Percentiles rank a stretch among this genome's conserved stretches.
Evolutionary conservation across 1,284 basidiomycete species (phyloP).

Genomic region (Malassezia sp.): DNA sequence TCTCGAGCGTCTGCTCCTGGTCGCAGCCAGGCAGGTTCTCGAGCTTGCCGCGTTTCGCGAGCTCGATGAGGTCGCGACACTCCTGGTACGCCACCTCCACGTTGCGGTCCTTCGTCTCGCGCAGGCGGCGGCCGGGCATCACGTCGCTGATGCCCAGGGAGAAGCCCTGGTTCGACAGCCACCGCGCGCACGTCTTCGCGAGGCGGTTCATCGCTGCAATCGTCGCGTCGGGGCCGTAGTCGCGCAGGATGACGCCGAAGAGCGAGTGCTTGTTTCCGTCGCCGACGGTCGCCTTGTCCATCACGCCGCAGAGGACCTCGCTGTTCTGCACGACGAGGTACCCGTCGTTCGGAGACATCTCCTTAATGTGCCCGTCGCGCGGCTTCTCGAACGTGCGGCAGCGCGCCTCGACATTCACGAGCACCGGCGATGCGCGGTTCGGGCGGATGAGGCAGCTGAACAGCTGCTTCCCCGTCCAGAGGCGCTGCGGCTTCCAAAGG

Average conservation of each 20-base stretch:
- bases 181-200: slow-evolving; percentile 89
- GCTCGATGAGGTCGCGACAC: slow-evolving; percentile 73
- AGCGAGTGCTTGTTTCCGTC: slow-evolving; percentile 99
- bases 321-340: slow-evolving; percentile 96
- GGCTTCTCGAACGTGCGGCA: slow-evolving; percentile 88
- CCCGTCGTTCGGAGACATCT: slow-evolving; percentile 92
- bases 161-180: slow-evolving; percentile 92
- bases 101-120: slow-evolving; percentile 68
- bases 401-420: slow-evolving; percentile 89
- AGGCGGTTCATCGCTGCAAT: slow-evolving; percentile 90
- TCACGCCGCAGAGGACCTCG: slow-evolving; percentile 98
- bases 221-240: slow-evolving; percentile 90
- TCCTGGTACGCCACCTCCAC: slow-evolving; percentile 81
- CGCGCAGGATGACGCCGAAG: slow-evolving; percentile 92
- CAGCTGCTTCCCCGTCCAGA: slow-evolving; percentile 98
- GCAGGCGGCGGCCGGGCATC: slow-evolving; percentile 77
- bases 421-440: slow-evolving; percentile 62
- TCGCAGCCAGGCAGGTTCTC: slow-evolving; percentile 94
- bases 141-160: slow-evolving; percentile 98
- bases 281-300: slow-evolving; percentile 97
- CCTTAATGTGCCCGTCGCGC: slow-evolving; percentile 53
- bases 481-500: slow-evolving; percentile 78
- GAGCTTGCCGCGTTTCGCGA: slow-evolving; percentile 80
- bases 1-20: slow-evolving; percentile 92
- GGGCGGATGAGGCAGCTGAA: slow-evolving; percentile 95